Base-by-base conservation (phyloP, 108 stramenopile genomes). In the Stephanodiscus triporus region DNA sequence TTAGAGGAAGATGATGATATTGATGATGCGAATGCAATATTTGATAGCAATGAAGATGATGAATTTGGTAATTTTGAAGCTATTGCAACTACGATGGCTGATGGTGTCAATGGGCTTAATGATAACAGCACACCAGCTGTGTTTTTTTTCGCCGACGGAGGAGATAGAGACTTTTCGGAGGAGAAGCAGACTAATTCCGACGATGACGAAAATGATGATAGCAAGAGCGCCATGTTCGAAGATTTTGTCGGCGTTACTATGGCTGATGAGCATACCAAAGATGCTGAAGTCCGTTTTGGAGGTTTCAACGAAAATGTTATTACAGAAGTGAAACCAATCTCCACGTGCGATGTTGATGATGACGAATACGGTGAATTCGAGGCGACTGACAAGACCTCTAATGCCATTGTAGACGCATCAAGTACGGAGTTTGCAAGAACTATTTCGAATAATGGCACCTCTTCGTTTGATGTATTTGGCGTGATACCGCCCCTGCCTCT, bases 301-400 rank as follows among this genome's bases (percentile, higher is more conserved):
- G 71, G 56, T 70, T 55, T 56, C 66, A 61, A 47, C n/a, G 67
- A 16, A 24, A 36, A 16, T 53, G 23, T 48, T 11, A 22, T 32
- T 29, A 37, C 45, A 26, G 42, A 43, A 32, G 56, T 3, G 16
- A 34, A 45, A 45, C 19, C 16, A 19, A 19, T 10, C 69, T 14
- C 6, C 0, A 50, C 53, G 16, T 53, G 53, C 0, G 50, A 67
- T 32, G 66, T 70, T 14, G 68, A 49, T 58, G 71, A 73, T 49
- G 84, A 77, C 75, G 68, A 72, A 48, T 80, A 82, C 58, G 81
- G 76, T 61, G 84, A 82, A 43, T 83, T 86, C 61, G 82, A 77
- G 59, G 55, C 17, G 56, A 57, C 27, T 4, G 29, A 30, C 27
- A 8, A 29, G 56, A 32, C 17, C 6, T 30, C 27, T 32, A 34